Evolutionary conservation across 2,329 filamentous ascomycete species (phyloP), one percentile per base, ranked within the genome.

Genomic region (Colletotrichum zoysiae): DNA sequence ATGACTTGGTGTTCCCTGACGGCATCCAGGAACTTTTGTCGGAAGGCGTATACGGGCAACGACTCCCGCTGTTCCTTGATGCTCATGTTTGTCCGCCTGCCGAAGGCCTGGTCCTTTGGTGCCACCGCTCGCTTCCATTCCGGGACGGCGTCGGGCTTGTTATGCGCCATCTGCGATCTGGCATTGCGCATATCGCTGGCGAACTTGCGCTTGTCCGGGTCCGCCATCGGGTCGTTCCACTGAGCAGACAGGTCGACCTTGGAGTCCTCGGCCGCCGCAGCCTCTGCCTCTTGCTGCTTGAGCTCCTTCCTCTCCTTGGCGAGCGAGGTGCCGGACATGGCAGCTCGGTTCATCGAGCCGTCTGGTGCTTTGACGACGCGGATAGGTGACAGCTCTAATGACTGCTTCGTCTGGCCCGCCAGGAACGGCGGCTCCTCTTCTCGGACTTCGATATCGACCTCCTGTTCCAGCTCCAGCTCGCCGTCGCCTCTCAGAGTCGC

Each of bases 401-500:
- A 97, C 79, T 97, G 95, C 79, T 98, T 98, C 0, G 96, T 99
- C 81, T 99, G 97, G 5, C 96, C 96, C 20, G 94, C 93, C 74
- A 99, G 82, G 85, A 99, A 99, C 0, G 96, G 96, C 0, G 96
- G 97, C 78, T 99, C 96, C 77, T 99, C 96, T 74, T 99, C 96
- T 75, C 92, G 90, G 40, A 99, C 93, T 81, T 99, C 96, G 74
- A 99, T 99, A 77, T 99, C 96, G 5, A 99, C 90, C 78, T 99
- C 96, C 81, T 98, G 94, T 79, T 99, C 96, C 74, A 98, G 88
- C 79, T 98, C 95, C 81, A 98, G 91, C 65, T 93, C 92, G 20
- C 92, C 93, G 75, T 97, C 94, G 20, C 95, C 95, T 35, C 92
- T 92, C 35, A 98, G 84, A 0, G 94, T 95, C 20, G 93, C 92